A percentile compares a stretch with the other conserved stretches of the same genome.
Evolutionary conservation across 2,329 filamentous ascomycete genomes (phyloP).

Genomic region (Colletotrichum sublineola): DNA sequence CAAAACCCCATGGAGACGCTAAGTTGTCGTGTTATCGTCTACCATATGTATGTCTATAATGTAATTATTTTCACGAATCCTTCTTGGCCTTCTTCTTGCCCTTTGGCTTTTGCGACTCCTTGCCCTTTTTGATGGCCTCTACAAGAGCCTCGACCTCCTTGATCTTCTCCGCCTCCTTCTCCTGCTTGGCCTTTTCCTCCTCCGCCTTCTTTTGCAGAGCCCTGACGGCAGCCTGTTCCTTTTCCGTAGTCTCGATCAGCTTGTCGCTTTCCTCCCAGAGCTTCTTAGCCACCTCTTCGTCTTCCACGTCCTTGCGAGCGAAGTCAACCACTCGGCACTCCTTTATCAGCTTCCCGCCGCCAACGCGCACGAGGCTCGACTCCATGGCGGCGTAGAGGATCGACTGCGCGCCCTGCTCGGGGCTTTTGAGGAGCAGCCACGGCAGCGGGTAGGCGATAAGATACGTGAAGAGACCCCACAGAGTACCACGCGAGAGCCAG

Average conservation of each 20-base stretch:
- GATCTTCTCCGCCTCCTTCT: conserved; percentile 49
- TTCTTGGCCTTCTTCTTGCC: conserved; percentile 50
- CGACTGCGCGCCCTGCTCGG: conserved; percentile 86
- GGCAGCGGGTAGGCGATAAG: conserved; percentile 82
- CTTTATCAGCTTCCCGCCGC: conserved; percentile 82
- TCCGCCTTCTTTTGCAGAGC: conserved; percentile 55
- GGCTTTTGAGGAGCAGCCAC: conserved; percentile 90
- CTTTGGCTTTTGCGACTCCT: conserved; percentile 45
- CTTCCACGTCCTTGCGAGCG: conserved; percentile 78
- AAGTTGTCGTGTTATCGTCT: conserved; percentile 4
- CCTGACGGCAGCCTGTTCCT: conserved; percentile 75
- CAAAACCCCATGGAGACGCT: background rate
- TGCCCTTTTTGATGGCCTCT: conserved; percentile 57
- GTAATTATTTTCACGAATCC: conserved; percentile 35
- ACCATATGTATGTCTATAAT: background rate
- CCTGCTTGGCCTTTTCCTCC: conserved; percentile 52
- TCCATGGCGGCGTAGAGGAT: conserved; percentile 91
- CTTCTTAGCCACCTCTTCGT: conserved; percentile 84
- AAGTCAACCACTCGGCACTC: conserved; percentile 86
- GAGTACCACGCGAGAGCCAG: conserved; percentile 87
- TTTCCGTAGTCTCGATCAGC: conserved; percentile 85
- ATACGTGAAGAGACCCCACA: conserved; percentile 85
- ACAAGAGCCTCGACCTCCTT: conserved; percentile 56
- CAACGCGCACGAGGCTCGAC: conserved; percentile 68
- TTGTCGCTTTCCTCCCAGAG: conserved; percentile 92